Conservation (phyloP, 495 filamentous ascomycete genomes). For the Usnea hakonensis region DNA sequence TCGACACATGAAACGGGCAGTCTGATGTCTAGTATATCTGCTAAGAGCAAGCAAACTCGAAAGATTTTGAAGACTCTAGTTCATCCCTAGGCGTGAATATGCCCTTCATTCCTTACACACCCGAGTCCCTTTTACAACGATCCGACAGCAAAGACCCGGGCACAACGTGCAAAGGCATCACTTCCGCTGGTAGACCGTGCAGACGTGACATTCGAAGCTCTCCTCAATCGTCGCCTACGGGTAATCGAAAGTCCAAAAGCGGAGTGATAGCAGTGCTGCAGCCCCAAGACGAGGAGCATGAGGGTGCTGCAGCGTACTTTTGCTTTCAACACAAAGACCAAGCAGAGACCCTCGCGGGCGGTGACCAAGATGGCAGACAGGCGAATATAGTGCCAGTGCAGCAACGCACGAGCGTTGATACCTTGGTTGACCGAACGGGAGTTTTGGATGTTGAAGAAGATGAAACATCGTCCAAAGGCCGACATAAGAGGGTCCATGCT, state of each 20-base stretch:
- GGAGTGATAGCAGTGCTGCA: slow-evolving; percentile 35
- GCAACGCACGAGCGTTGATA: slow-evolving; percentile 71
- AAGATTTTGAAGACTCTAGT: background rate
- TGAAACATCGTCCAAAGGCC: slow-evolving; percentile 20
- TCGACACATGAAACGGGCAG: no score
- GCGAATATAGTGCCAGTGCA: slow-evolving; percentile 33
- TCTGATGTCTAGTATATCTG: no score
- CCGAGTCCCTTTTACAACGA: slow-evolving; percentile 69
- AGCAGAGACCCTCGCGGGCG: slow-evolving; percentile 37
- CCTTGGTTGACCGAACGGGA: slow-evolving; percentile 68
- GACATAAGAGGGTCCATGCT: slow-evolving; percentile 19
- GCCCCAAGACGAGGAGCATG: slow-evolving; percentile 32
- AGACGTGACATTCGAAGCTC: slow-evolving; percentile 53
- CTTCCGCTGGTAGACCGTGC: slow-evolving; percentile 67
- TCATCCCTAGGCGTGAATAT: slow-evolving; percentile 33
- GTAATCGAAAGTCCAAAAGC: slow-evolving; percentile 25
- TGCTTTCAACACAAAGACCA: slow-evolving; percentile 97
- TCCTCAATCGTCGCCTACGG: slow-evolving; percentile 31
- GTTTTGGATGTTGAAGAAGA: slow-evolving; percentile 52
- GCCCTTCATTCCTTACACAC: slow-evolving; percentile 74
- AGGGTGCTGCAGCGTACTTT: slow-evolving; percentile 52
- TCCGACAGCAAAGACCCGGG: slow-evolving; percentile 76
- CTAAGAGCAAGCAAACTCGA: background rate
- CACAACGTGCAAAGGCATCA: slow-evolving; percentile 83
- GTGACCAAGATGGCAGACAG: slow-evolving; percentile 14